These are phyloP conservation scores for Verticillium zaregamsianum DNA, from an alignment of 2,329 filamentous ascomycete species.

Conservation along the genomic window DNA sequence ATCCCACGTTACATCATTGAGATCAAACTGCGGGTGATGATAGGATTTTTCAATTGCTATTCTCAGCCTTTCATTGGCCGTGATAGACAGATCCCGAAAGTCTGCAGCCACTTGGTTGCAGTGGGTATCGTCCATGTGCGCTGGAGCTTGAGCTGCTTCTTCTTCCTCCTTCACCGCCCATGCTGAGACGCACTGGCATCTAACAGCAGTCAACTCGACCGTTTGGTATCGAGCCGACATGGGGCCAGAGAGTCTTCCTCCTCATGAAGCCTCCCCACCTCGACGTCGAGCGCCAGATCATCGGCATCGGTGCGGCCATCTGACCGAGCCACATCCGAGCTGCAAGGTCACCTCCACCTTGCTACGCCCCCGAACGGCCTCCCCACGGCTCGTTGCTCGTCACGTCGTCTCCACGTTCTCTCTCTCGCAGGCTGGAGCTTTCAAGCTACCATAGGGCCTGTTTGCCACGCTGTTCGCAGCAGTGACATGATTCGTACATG, in stretches of 20 bases:
- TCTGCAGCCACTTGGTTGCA: not conserved
- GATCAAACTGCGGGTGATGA: not conserved
- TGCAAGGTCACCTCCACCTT: not conserved
- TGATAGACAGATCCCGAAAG: not conserved
- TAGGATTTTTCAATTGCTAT: not conserved
- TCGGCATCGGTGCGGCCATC: not conserved
- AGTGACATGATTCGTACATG: constrained; percentile 18
- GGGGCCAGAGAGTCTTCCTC: not conserved
- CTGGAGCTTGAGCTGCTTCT: not conserved
- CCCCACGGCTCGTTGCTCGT: not conserved
- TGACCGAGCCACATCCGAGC: not conserved
- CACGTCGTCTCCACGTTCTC: constrained; percentile 5
- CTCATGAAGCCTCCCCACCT: not conserved
- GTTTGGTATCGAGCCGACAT: not conserved
- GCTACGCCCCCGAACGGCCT: not conserved
- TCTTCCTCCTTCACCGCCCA: not conserved
- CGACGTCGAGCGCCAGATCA: not conserved
- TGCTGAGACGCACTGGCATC: constrained; percentile 13
- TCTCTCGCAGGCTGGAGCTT: constrained; percentile 53
- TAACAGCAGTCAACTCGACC: not conserved
- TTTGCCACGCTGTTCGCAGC: constrained; percentile 18
- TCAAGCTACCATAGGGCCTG: constrained; percentile 60
- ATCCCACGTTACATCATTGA: not conserved
- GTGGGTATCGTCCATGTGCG: not conserved
- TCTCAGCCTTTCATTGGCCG: not conserved